These are phyloP conservation scores for Tuber brumale DNA, from an alignment of 495 filamentous ascomycete species.

Conservation along the genomic window DNA sequence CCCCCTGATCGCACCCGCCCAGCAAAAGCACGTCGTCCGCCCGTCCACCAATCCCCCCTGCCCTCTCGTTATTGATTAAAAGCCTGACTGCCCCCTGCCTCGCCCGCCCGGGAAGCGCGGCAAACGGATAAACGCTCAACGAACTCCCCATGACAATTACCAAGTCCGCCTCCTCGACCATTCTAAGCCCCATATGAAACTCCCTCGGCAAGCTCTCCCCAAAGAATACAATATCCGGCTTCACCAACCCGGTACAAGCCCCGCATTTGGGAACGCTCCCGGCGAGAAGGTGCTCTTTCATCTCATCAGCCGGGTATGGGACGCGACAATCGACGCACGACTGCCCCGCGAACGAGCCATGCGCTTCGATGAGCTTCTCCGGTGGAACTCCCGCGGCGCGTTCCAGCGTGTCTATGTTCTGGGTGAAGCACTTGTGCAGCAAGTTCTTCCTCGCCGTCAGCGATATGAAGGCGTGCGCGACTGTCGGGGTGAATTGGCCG, in stretches of 20 bases:
- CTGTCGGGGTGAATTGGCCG: conserved; percentile 78
- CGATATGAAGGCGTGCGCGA: conserved; percentile 73
- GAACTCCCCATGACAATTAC: conserved; percentile 90
- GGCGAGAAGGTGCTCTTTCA: conserved; percentile 60
- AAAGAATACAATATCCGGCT: conserved; percentile 98
- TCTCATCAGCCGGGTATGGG: conserved; percentile 61
- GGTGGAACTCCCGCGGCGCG: conserved; percentile 75
- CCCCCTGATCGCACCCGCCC: conserved; percentile 72
- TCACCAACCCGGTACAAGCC: conserved; percentile 73
- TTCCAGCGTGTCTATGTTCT: conserved; percentile 91
- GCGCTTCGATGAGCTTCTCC: conserved; percentile 81
- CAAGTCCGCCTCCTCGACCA: conserved; percentile 64
- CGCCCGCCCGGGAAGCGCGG: conserved; percentile 63
- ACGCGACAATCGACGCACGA: conserved; percentile 80
- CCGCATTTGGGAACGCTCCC: conserved; percentile 62
- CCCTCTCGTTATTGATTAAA: conserved; percentile 81
- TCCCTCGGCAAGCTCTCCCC: conserved; percentile 61
- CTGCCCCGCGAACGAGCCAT: conserved; percentile 87
- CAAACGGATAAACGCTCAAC: conserved; percentile 82
- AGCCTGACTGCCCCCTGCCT: conserved; percentile 60
- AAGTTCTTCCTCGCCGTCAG: conserved; percentile 67
- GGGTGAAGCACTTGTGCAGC: conserved; percentile 81
- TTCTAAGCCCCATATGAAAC: conserved; percentile 57
- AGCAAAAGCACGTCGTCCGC: conserved; percentile 70
- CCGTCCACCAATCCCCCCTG: conserved; percentile 69